Percentiles rank a stretch among this genome's conserved stretches.
These are phyloP conservation scores for Pseudocercospora cruenta DNA, from an alignment of 2,329 filamentous ascomycete species.

Conservation along the genomic window DNA sequence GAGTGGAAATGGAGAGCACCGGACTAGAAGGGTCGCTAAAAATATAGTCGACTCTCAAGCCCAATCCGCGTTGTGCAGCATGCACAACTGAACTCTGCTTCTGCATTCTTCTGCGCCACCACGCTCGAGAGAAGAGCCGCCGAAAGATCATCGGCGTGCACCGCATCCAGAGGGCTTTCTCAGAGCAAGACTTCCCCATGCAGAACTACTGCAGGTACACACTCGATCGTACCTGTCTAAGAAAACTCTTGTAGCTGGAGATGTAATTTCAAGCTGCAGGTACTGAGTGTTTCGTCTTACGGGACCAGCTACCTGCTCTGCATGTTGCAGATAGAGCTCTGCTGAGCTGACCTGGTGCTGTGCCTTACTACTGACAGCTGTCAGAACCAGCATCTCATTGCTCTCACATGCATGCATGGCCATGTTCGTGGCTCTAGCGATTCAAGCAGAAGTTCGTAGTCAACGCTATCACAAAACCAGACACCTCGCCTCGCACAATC, in stretches of 20 bases:
- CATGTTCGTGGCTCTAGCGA: background rate
- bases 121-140: background rate
- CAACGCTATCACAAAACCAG: background rate
- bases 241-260: conserved; percentile 10
- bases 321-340: conserved; percentile 2
- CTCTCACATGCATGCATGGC: conserved; percentile 11
- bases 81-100: conserved; percentile 17
- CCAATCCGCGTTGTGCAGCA: conserved; percentile 2
- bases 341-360: background rate
- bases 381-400: background rate
- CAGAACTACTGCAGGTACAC: conserved; percentile 29
- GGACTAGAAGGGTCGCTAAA: conserved; percentile 3
- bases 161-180: background rate
- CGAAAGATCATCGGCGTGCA: background rate
- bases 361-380: conserved; percentile 3
- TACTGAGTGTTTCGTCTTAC: conserved; percentile 13
- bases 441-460: background rate
- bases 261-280: conserved; percentile 22
- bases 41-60: conserved; percentile 1
- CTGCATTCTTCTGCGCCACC: conserved; percentile 3
- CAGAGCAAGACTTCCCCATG: conserved; percentile 10
- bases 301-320: conserved; percentile 1
- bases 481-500: background rate
- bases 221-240: background rate
- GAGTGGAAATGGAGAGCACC: conserved; percentile 4